Percentiles rank a stretch among this genome's conserved stretches.
Conservation (phyloP, 257 asterid species). For the Sherardia arvensis region DNA sequence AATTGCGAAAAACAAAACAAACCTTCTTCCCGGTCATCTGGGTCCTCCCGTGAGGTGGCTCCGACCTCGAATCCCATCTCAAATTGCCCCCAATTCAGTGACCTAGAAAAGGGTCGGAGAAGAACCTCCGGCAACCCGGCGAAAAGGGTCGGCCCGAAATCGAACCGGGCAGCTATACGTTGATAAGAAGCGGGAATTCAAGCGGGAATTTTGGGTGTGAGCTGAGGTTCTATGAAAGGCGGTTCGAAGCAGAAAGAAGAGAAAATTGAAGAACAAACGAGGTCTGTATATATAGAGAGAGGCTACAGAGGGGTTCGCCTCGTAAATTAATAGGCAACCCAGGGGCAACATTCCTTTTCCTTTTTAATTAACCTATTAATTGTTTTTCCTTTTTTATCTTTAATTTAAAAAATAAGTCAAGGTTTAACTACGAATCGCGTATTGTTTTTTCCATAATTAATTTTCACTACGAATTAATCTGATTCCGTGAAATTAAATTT, state of each 20-base stretch:
- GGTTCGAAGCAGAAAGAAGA: neutral
- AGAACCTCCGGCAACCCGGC: neutral
- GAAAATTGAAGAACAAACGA: neutral
- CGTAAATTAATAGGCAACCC: neutral
- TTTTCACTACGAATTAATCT: too few species aligned
- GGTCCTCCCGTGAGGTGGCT: conserved; percentile 26
- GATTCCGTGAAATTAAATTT: too few species aligned
- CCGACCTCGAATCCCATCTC: conserved; percentile 32
- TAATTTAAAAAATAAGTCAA: too few species aligned
- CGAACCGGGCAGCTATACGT: neutral
- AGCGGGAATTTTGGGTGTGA: neutral
- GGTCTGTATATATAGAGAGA: neutral
- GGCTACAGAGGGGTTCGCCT: neutral
- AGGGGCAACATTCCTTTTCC: neutral
- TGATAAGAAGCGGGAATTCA: neutral
- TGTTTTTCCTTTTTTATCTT: neutral
- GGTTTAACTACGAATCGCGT: too few species aligned
- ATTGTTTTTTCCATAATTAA: too few species aligned
- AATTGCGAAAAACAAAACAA: neutral
- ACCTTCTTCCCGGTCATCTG: conserved; percentile 13
- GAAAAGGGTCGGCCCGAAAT: conserved; percentile 2
- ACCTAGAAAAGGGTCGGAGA: neutral
- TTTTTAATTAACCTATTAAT: too few species aligned
- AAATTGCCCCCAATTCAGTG: neutral
- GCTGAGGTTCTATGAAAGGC: neutral